Conservation (phyloP, 176 grass and related monocot species). For the Musa acuminata region DNA sequence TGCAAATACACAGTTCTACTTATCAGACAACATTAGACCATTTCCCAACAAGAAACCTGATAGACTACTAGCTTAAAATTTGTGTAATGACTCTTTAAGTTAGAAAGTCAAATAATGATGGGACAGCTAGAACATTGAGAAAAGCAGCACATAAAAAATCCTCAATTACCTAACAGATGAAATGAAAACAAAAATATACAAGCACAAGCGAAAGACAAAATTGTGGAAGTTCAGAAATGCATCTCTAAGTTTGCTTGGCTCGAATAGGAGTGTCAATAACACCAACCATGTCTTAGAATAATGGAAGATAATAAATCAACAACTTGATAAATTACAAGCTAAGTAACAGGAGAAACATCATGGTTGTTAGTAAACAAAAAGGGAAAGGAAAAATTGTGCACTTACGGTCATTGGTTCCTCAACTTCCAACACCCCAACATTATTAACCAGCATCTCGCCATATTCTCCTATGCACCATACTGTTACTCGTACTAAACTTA, state of each 20-base stretch:
- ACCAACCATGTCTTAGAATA: background rate
- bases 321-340: background rate
- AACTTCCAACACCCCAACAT: conserved; percentile 53
- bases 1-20: too few species aligned
- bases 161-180: background rate
- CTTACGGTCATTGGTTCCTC: conserved; percentile 91
- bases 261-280: background rate
- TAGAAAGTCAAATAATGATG: too few species aligned
- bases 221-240: too few species aligned
- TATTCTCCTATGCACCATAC: conserved; percentile 99
- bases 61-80: too few species aligned
- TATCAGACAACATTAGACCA: too few species aligned
- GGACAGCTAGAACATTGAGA: too few species aligned
- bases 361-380: background rate
- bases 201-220: background rate
- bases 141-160: too few species aligned
- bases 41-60: too few species aligned
- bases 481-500: conserved; percentile 90
- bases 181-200: background rate
- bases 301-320: background rate
- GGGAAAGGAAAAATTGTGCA: background rate
- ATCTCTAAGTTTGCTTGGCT: background rate
- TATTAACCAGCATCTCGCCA: conserved; percentile 98
- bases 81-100: too few species aligned
- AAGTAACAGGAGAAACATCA: background rate